These are phyloP conservation scores for Spatholobus suberectus DNA, from an alignment of 306 rosid species.

Conservation along the genomic window DNA sequence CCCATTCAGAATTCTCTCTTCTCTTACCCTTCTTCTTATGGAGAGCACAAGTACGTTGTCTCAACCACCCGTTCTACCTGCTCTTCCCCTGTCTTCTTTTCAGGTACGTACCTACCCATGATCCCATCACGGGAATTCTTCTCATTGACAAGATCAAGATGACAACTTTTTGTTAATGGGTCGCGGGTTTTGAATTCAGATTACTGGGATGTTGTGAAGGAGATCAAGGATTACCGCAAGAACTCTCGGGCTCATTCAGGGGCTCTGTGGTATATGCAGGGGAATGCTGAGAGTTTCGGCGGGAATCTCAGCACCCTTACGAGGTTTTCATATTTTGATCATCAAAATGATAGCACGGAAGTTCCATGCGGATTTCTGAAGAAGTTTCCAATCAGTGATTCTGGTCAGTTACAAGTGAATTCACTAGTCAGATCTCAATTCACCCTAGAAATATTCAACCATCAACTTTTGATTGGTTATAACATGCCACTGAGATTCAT, in stretches of 20 bases:
- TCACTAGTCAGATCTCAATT: conserved; percentile 29
- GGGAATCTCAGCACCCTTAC: conserved; percentile 64
- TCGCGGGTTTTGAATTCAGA: conserved; percentile 51
- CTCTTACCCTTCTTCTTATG: conserved; percentile 86
- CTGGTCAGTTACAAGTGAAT: conserved; percentile 65
- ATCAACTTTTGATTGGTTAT: not conserved
- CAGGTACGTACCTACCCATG: conserved; percentile 50
- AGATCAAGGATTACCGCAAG: conserved; percentile 48
- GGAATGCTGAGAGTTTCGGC: conserved; percentile 70
- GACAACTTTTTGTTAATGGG: conserved; percentile 30
- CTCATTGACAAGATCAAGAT: not conserved
- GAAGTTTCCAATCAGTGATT: conserved; percentile 73
- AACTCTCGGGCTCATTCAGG: conserved; percentile 36
- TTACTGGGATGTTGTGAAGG: conserved; percentile 68
- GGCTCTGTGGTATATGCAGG: conserved; percentile 59
- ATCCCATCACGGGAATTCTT: not conserved
- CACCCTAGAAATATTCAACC: not conserved
- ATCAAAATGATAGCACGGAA: conserved; percentile 37
- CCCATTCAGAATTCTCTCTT: conserved; percentile 68
- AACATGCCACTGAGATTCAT: not conserved
- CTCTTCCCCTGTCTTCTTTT: conserved; percentile 81
- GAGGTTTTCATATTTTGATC: conserved; percentile 72
- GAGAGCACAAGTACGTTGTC: conserved; percentile 84
- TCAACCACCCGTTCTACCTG: conserved; percentile 81
- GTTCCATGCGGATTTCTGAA: conserved; percentile 90